Base-by-base conservation (phyloP, 169 alveolate species). In the Plasmodium gallinaceum region DNA sequence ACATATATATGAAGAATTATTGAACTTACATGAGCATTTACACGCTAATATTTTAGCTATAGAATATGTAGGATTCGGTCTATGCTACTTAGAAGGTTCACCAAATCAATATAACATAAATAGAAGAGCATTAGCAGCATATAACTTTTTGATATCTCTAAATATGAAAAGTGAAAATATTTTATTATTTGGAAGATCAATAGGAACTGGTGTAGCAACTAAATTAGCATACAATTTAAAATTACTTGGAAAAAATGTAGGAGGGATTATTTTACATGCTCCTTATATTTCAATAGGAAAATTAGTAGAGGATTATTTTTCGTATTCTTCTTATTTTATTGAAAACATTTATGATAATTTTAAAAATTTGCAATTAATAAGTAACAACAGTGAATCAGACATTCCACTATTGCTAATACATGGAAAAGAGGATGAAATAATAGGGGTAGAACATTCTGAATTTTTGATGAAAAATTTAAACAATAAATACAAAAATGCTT, bases 191-290 rank as follows among this genome's bases (percentile, higher is more conserved):
- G 97, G 97, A 18, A 62, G 97, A 51, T 95, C 97, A 39, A 95
- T 95, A 58, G 97, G 97, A 12, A 95, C 97, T 8, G 97, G 97
- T 6, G 97, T 96, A 0, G 97, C 97, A 14, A 93, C 95, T 7
- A 88, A 92, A 65, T 86, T 95, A 71, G 96, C 95, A 12, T 94
- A 95, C 8, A 88, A 92, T 48, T 75, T 95, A 71, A 88, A 83
- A 32, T 37, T 92, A 18, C 71, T 88, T 39, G 95, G 95, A 8
- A 60, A 93, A 0, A 54, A 88, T 48, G 71, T 94, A 57, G 97
- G 96, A 10, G 97, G 97, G 22, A 95, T 95, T 46, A 92, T 95
- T 22, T 87, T 95, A 80, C 97, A 95, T 78, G 92, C 97, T 32
- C 97, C 97, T 20, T 95, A 92, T 88, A 80, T 93, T 16, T 95